Percentiles rank a stretch among this genome's conserved stretches.
Conservation (phyloP, 441 rosid species). For the Brassica hybrid region DNA sequence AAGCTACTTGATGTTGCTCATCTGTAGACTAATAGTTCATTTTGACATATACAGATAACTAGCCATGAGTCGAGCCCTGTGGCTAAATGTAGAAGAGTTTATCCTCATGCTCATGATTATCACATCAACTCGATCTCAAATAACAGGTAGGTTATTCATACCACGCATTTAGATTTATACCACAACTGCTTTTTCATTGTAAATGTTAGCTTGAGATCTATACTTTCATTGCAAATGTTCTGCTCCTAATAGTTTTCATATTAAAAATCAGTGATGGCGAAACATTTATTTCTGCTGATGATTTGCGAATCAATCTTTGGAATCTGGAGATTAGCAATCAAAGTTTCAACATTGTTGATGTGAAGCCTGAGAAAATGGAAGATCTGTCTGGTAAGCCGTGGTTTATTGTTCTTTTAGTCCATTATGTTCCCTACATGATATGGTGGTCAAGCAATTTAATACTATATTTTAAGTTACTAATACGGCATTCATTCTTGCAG, state of each 20-base stretch:
- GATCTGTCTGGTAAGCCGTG: constrained; percentile 82
- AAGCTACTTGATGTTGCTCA: constrained; percentile 3
- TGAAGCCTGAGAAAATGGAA: constrained; percentile 98
- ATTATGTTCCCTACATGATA: constrained; percentile 17
- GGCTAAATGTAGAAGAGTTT: constrained; percentile 94
- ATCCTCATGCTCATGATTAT: constrained; percentile 99
- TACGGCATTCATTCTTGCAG: constrained; percentile 64
- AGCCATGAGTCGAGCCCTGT: constrained; percentile 82
- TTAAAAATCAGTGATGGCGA: constrained; percentile 76
- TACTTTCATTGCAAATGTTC: constrained; percentile 15
- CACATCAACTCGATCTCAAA: constrained; percentile 97
- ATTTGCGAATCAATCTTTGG: constrained; percentile 97
- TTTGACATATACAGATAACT: constrained; percentile 60
- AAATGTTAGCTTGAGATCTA: not conserved
- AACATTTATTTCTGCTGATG: constrained; percentile 98
- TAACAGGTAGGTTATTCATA: constrained; percentile 81
- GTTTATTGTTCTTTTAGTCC: constrained; percentile 15
- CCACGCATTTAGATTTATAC: too few species aligned
- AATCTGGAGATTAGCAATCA: constrained; percentile 97
- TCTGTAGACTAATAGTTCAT: constrained; percentile 31
- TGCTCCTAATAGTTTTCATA: too few species aligned
- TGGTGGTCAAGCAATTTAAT: too few species aligned
- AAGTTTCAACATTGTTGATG: constrained; percentile 96
- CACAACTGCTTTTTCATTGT: too few species aligned
- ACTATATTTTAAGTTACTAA: too few species aligned